Evolutionary conservation across 306 rosid species (phyloP).

Genomic region (Gleditsia sinensis): DNA sequence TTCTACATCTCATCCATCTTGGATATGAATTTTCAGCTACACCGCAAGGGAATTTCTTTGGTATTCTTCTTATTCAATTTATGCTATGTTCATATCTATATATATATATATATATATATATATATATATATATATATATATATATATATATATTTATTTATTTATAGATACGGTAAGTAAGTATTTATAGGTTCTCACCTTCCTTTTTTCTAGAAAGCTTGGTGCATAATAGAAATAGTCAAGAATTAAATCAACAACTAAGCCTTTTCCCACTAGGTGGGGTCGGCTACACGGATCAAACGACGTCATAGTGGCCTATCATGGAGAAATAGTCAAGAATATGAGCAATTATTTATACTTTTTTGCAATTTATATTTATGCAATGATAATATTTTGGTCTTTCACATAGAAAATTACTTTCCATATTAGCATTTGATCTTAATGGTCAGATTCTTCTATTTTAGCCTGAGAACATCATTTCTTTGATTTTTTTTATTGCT

Average conservation of each 20-base stretch:
- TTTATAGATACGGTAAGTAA: not conserved
- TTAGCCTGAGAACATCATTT: not conserved
- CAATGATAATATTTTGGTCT: not conserved
- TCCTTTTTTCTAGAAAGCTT: not conserved
- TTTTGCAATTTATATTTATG: not conserved
- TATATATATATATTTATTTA: no score
- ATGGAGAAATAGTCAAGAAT: not conserved
- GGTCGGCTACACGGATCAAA: no score
- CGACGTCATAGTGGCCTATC: no score
- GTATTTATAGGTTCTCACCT: not conserved
- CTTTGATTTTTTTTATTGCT: not conserved
- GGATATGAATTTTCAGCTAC: not conserved
- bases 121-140: not conserved
- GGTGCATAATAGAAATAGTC: not conserved
- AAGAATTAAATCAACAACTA: not conserved
- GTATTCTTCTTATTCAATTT: not conserved
- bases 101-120: no score
- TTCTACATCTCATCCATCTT: not conserved
- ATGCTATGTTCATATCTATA: not conserved
- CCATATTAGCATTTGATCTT: not conserved
- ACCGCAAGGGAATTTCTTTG: not conserved
- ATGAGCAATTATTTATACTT: not conserved
- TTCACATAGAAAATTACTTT: not conserved
- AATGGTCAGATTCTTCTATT: not conserved
- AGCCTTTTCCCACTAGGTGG: no score